A percentile compares a stretch with the other conserved stretches of the same genome.
These are phyloP conservation scores for Meripilus lineatus DNA, from an alignment of 1,284 basidiomycete genomes.

Conservation along the genomic window DNA sequence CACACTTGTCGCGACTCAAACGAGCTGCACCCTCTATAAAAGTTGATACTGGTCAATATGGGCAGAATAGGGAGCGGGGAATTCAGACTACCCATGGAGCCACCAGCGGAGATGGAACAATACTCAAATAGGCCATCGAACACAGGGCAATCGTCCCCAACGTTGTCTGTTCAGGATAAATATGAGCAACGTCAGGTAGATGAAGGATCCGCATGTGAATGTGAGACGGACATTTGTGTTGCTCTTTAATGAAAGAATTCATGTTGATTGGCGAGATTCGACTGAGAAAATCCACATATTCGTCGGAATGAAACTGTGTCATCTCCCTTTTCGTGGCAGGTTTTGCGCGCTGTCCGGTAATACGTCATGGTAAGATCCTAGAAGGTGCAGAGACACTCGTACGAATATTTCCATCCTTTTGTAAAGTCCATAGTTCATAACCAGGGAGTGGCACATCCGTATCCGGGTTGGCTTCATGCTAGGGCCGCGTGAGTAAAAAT, in stretches of 20 bases:
- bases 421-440: conserved; percentile 99
- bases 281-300: conserved; percentile 88
- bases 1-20: conserved; percentile 94
- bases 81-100: conserved; percentile 85
- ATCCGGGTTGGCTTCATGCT: conserved; percentile 97
- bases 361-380: conserved; percentile 3
- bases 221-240: conserved; percentile 80
- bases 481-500: conserved; percentile 9
- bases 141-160: conserved; percentile 96
- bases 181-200: not conserved
- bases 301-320: conserved; percentile 94
- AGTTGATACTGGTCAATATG: not conserved
- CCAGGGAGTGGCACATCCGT: conserved; percentile 98
- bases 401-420: conserved; percentile 98
- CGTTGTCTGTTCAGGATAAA: conserved; percentile 53
- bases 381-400: conserved; percentile 30
- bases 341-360: conserved; percentile 78
- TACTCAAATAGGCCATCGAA: conserved; percentile 99
- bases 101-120: conserved; percentile 97
- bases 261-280: conserved; percentile 85
- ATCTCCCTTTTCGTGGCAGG: conserved; percentile 98
- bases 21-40: conserved; percentile 89
- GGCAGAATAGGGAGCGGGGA: not conserved
- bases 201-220: not conserved
- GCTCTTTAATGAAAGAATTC: conserved; percentile 87